Conservation (phyloP, 129 eudicot species). For the Flaveria linearis region DNA sequence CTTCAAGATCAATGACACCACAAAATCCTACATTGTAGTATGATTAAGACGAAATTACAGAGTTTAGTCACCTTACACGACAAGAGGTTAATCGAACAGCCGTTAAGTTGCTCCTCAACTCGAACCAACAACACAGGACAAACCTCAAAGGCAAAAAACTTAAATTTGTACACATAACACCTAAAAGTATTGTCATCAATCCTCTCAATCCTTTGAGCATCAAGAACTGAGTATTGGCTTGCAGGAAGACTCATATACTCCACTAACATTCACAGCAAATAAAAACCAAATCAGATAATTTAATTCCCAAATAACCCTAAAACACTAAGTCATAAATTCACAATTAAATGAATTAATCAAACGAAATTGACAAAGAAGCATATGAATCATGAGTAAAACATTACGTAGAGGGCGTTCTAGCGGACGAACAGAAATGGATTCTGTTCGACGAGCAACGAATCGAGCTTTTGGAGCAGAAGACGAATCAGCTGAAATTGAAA, state of each 20-base stretch:
- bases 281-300: not conserved
- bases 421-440: constrained; percentile 67
- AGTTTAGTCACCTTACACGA: constrained; percentile 71
- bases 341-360: not conserved
- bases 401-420: constrained; percentile 74
- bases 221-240: constrained; percentile 92
- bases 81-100: constrained; percentile 85
- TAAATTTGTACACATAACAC: constrained; percentile 76
- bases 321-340: not conserved
- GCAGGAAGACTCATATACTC: constrained; percentile 97
- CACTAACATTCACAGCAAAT: constrained; percentile 37
- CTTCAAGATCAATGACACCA: constrained; percentile 13
- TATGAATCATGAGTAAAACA: not conserved
- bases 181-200: constrained; percentile 82
- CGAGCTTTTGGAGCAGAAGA: constrained; percentile 70
- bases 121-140: constrained; percentile 88
- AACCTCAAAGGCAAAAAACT: constrained; percentile 82
- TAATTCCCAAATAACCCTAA: not conserved
- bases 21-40: not conserved
- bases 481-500: constrained; percentile 50
- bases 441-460: constrained; percentile 67
- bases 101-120: constrained; percentile 77
- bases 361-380: not conserved
- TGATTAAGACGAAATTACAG: not conserved
- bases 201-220: constrained; percentile 90